Evolutionary conservation across 1,139 yeast species (phyloP), one percentile per base, ranked within the genome.

Genomic region (Suhomyces bolitotheri): DNA sequence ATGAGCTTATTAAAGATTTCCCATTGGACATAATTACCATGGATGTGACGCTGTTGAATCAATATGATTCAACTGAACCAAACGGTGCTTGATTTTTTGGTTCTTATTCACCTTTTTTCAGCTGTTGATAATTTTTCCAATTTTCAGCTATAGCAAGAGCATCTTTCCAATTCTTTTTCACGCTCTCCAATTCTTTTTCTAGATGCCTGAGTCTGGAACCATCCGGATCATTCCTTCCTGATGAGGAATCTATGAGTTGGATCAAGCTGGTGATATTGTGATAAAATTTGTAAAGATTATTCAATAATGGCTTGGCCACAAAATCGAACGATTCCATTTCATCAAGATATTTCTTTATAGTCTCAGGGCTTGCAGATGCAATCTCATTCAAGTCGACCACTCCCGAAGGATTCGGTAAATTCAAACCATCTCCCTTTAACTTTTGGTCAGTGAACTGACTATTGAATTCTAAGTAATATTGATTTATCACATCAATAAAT

Each of bases 101-200:
- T 4, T 21, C 15, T 15, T 26, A 19, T 10, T 26, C 36, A n/a
- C 16, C 20, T 8, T 13, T 23, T 20, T 29, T 28, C 3, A 16
- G 13, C 27, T 36, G 41, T 31, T 38, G 43, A 36, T 33, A 40
- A 17, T 50, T 55, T 36, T 66, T 68, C 79, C 78, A 74, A 39
- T 66, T 64, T 24, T 74, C 78, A 23, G 71, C 59, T 1, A 76
- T 69, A 31, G 61, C 64, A 41, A 73, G 54, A 0, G 79, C 74
- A 27, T 64, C 65, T 33, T 68, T 60, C 67, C 76, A 65, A 42
- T 71, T 73, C 27, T 56, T 51, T 16, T 61, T 62, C 34, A 71
- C 62, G 7, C 46, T 42, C 17, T 60, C 64, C 36, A 72, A 57
- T 38, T 73, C 74, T 12, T 54, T 54, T 38, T 58, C 58, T 32